Evolutionary conservation across 1,284 basidiomycete species (phyloP), one percentile per base, ranked within the genome.

Genomic region (Taiwanofungus camphoratus): DNA sequence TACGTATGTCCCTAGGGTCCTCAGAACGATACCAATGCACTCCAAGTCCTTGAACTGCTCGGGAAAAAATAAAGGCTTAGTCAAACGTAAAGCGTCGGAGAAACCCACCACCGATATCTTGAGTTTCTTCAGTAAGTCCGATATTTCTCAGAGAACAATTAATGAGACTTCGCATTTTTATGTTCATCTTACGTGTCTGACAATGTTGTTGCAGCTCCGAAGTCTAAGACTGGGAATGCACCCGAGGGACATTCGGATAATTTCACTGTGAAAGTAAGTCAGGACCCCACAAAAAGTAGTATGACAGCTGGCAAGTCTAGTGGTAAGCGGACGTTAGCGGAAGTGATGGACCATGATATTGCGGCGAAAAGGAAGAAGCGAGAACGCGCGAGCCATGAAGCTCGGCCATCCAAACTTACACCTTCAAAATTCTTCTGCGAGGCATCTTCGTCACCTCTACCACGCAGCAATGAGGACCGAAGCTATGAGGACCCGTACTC

Each of bases 251-350:
- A 12, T 22, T 29, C 45, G 37, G 35, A 44, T 18, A 27, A 24
- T 20, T n/a, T n/a, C 29, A n/a, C 13, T 9, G 16, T 27, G 13
- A 22, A 15, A 20, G 32, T 13, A 23, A 32, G 13, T 3, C 31
- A 29, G 16, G 9, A 11, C 40, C 26, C 35, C 37, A 31, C 23
- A 45, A 69, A 62, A 48, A 27, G 41, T 22, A 48, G 49, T 9
- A 57, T 63, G 42, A 46, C 62, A 31, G 68, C 64, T 24, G 83
- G 85, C 19, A 76, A 72, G 49, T 70, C 72, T 6, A 88, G 83
- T 53, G 86, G 86, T 12, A 87, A 87, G 60, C 70, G 85, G 44
- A 84, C 81, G 2, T 66, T 89, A 24, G 69, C 72, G 26, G 82
- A 82, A 46, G 73, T 81, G 39, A 75, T 84, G 71, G 82, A 85